These are phyloP conservation scores for Hyaloscypha hepaticicola DNA, from an alignment of 495 filamentous ascomycete genomes.

Conservation along the genomic window DNA sequence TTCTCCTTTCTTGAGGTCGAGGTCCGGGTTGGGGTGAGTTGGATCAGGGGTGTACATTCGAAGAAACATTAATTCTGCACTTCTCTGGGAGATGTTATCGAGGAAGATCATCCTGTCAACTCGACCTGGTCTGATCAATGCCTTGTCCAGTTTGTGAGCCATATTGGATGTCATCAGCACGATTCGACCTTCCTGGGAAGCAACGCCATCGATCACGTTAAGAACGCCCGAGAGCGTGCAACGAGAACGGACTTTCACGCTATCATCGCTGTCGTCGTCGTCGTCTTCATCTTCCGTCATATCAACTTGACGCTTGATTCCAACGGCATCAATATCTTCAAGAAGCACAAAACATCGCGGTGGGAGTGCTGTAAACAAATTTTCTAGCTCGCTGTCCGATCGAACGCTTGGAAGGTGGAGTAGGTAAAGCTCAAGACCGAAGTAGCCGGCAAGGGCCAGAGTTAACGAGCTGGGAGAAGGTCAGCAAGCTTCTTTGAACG, in stretches of 20 bases:
- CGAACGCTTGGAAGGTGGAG: constrained; percentile 52
- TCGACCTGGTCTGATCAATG: constrained; percentile 66
- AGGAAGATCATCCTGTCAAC: constrained; percentile 67
- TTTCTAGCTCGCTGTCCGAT: constrained; percentile 47
- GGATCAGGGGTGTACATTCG: constrained; percentile 40
- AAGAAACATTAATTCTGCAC: constrained; percentile 49
- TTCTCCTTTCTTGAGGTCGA: constrained; percentile 34
- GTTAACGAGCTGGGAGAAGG: too few relatives aligned
- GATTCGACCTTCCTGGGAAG: constrained; percentile 67
- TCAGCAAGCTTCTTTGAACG: too few relatives aligned
- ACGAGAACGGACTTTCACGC: constrained; percentile 36
- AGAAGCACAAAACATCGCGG: constrained; percentile 63
- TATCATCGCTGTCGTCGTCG: constrained; percentile 39
- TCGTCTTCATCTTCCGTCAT: constrained; percentile 28
- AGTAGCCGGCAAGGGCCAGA: constrained; percentile 1
- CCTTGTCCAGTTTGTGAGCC: constrained; percentile 62
- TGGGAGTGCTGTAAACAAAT: constrained; percentile 53
- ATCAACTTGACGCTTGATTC: constrained; percentile 39
- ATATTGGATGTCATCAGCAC: constrained; percentile 77
- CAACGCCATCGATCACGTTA: constrained; percentile 72
- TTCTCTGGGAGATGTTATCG: constrained; percentile 44
- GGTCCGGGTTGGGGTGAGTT: constrained; percentile 18
- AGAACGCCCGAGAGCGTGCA: constrained; percentile 65
- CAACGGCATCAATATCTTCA: constrained; percentile 66
- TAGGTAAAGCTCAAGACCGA: constrained; percentile 57